These are phyloP conservation scores for Podaxis sp. DNA, from an alignment of 768 basidiomycete genomes.

Conservation along the genomic window DNA sequence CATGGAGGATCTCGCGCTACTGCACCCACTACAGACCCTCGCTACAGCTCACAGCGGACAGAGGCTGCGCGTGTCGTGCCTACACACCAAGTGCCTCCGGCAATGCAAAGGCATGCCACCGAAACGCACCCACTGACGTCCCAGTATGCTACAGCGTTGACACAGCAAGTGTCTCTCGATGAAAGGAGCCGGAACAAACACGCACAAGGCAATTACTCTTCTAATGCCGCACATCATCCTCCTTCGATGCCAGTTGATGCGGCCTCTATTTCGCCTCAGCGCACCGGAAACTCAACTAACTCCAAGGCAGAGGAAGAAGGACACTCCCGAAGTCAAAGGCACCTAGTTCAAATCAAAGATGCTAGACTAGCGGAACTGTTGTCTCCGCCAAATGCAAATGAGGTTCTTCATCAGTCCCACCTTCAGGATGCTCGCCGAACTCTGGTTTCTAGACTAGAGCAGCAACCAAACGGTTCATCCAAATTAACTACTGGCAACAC, in stretches of 20 bases:
- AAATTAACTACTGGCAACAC: background rate
- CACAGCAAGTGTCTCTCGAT: background rate
- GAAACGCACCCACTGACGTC: background rate
- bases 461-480: background rate
- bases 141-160: background rate
- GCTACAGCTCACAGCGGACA: background rate
- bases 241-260: background rate
- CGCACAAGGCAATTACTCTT: background rate
- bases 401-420: slow-evolving; percentile 3
- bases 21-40: background rate
- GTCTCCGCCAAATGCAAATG: background rate
- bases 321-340: background rate
- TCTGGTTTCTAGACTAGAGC: slow-evolving; percentile 6
- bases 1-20: background rate
- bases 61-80: background rate
- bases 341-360: background rate
- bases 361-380: slow-evolving; percentile 3
- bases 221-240: background rate
- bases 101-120: background rate
- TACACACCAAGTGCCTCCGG: background rate
- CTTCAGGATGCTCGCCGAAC: slow-evolving; percentile 3
- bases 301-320: background rate
- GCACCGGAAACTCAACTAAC: background rate
- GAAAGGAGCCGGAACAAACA: background rate
- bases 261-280: slow-evolving; percentile 6